These are phyloP conservation scores for Candida alai DNA, from an alignment of 805 yeast species.

Conservation along the genomic window DNA sequence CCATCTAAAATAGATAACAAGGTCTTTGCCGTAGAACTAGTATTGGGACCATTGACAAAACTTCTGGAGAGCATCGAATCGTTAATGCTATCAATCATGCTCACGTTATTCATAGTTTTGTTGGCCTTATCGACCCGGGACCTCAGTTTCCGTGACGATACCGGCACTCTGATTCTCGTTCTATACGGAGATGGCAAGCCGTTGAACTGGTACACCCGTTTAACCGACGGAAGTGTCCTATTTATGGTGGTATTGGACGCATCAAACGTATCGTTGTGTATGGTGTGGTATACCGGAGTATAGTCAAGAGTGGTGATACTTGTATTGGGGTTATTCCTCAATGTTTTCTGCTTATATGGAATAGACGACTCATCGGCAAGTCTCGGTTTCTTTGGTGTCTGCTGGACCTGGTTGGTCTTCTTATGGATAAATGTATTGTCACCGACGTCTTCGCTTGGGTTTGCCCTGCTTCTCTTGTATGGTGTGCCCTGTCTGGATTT, in stretches of 20 bases:
- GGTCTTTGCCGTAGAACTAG: conserved; percentile 34
- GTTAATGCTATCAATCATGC: neutral
- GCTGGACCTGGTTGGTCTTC: neutral
- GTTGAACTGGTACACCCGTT: conserved; percentile 42
- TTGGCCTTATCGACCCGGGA: conserved; percentile 3
- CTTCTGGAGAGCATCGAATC: neutral
- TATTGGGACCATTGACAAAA: conserved; percentile 10
- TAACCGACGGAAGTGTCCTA: conserved; percentile 29
- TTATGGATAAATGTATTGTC: conserved; percentile 1
- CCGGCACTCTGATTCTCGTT: conserved; percentile 36
- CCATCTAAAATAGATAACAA: conserved; percentile 37
- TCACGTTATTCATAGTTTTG: conserved; percentile 2
- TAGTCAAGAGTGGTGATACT: conserved; percentile 32
- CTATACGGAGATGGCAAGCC: conserved; percentile 44
- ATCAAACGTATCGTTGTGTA: conserved; percentile 18
- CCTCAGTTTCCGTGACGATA: conserved; percentile 12
- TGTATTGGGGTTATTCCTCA: conserved; percentile 11
- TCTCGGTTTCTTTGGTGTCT: neutral
- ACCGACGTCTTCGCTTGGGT: too few species aligned
- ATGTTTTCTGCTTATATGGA: conserved; percentile 24
- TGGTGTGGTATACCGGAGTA: conserved; percentile 33
- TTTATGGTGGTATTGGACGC: conserved; percentile 9
- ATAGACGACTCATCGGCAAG: conserved; percentile 10
- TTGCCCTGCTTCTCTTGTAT: conserved; percentile 2
- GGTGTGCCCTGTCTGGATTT: conserved; percentile 10